Base-by-base conservation (phyloP, 257 asterid species). In the Eucommia ulmoides region DNA sequence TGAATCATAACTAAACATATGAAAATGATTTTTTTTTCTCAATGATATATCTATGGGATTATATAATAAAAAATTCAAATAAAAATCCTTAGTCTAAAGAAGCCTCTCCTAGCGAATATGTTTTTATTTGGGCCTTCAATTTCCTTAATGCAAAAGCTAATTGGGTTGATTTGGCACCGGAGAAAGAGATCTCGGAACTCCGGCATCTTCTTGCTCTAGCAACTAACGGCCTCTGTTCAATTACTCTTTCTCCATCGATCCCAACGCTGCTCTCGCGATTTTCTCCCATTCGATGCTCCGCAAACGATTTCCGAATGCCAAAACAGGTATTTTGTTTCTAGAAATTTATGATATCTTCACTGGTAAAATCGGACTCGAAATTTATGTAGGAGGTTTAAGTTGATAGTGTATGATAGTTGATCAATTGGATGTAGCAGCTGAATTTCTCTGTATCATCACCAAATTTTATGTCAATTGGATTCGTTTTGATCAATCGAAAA, bases 261-360 rank as follows among this genome's bases (percentile, higher is more conserved):
- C 38, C 12, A 29, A 16, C 48, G n/a, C 48, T 42, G 20, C 19
- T 21, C 20, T n/a, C 15, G 2, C 3, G 5, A 38, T 14, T 3
- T 9, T 38, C 45, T 14, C n/a, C 19, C n/a, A n/a, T n/a, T 20
- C 62, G 33, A 75, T 75, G 82, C 75, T 65, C 51, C 78, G 77
- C 19, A 75, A 58, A 41, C 72, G 70, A 38, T 26, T 61, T 51
- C 70, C 55, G 53, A 73, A 70, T 29, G 59, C 70, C 51, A 64
- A 26, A 41, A 57, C 78, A 38, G 78, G 81, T 74, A 61, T 55
- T n/a, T n/a, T n/a, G n/a, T 7, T 3, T 49, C 11, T 38, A 8
- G 17, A 21, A 19, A 16, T 5, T 23, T 20, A 18, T 9, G 16
- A 22, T 3, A 16, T 18, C 21, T 5, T 3, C 45, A 38, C 12